Evolutionary conservation across 139 green algal genomes (phyloP), one percentile per base, ranked within the genome.

Genomic region (Medakamo hakoo): DNA sequence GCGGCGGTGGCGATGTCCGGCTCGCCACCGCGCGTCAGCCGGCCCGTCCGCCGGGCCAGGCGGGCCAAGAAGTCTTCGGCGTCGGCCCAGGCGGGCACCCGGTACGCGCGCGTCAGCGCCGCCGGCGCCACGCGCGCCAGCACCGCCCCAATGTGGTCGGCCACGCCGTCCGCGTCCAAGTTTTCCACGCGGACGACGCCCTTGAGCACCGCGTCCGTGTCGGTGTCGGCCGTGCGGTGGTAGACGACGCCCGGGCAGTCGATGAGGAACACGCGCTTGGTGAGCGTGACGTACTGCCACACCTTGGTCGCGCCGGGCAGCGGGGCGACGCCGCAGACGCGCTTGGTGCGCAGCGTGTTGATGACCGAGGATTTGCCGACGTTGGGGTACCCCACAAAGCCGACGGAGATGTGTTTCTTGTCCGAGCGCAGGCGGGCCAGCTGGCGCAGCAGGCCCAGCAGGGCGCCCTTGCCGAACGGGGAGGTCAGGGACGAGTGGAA

Each of bases 221-320:
- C 84, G 4, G 69, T 82, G 76, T 97, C 88, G 2, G 73, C 76
- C 4, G 74, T 86, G 63, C 78, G 76, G 71, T 93, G 84, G 79
- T 97, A 95, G 49, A 99, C 93, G 28, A 98, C 87, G 24, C 93
- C 93, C 0, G 93, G 93, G 77, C 89, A 97, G 80, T 99, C 93
- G 63, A 99, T 98, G 56, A 97, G 85, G 80, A 95, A 95, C 76
- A 99, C 95, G 64, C 85, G 82, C 85, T 96, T 96, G 78, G 95
- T 98, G 20, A 99, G 83, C 25, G 91, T 98, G 75, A 99, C 91
- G 84, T 97, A 99, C 79, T 98, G 93, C 93, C 93, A 99, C 63
- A 99, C 84, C 80, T 97, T 97, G 59, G 93, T 99, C 81, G 98
- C 87, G 1, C 93, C 93, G 2, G 93, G 93, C 4, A 98, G 79